Evolutionary conservation across 768 basidiomycete genomes (phyloP), one percentile per base, ranked within the genome.

Genomic region (Ramaria sp.): DNA sequence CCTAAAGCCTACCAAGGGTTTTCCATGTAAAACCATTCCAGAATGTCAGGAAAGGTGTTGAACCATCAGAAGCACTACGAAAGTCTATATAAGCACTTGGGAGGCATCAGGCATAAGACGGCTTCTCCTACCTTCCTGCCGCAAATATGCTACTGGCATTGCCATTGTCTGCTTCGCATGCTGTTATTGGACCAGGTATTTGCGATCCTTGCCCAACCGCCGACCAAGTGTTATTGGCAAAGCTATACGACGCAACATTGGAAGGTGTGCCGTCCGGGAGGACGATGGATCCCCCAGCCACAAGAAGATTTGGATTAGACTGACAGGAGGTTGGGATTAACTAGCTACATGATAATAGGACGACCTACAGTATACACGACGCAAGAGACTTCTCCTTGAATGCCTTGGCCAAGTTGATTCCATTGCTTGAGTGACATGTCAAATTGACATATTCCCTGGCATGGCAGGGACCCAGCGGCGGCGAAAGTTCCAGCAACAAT

Each of bases 401-500:
- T 76, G 16, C 93, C 93, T 44, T 70, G 73, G 18, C 91, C 93
- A 28, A 96, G 78, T 2, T 78, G 65, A 48, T 72, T 82, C 93
- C 94, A 99, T 65, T 85, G 83, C 57, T 78, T 80, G n/a, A 70
- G 70, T 0, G 64, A 64, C 1, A 75, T 77, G 63, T 93, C 82
- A 62, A 87, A 83, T 18, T 78, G 68, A 65, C 95, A 99, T 39
- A 97, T 80, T 1, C 78, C 82, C 37, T 78, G 77, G 66, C 95
- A 97, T 0, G 69, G 66, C 15, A 87, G 68, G 0, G 82, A 77
- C 7, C 91, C 93, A 2, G 87, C 91, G 39, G 81, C 77, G 0
- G 79, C 67, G 59, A 99, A 97, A 1, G 85, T 81, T n/a, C 95
- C 95, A 1, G 87, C 92, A 10, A 96, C 85, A 47, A 96, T 72